phyloP scores from a whole-genome alignment of 2,329 filamentous ascomycete genomes.

The Colletotrichum abscissum region DNA sequence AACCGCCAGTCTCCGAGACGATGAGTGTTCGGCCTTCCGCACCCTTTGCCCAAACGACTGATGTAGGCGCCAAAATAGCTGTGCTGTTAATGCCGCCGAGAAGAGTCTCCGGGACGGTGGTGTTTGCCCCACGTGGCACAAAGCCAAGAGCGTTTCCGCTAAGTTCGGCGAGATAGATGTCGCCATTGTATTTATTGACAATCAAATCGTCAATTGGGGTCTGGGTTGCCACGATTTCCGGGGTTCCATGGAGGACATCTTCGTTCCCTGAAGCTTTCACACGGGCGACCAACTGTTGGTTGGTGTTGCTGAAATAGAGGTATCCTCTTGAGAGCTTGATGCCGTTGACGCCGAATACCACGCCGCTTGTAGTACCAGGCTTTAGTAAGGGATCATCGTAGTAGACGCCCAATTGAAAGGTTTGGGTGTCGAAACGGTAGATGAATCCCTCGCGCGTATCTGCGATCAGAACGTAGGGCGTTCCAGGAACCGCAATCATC shows the following conservation, averaged over 20 bases:
- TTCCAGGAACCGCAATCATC: background rate
- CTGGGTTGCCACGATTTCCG: background rate
- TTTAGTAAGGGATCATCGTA: background rate
- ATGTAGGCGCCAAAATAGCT: background rate
- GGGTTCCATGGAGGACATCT: background rate
- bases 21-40: too few species aligned
- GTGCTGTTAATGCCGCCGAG: background rate
- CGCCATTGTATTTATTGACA: background rate
- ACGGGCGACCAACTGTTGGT: background rate
- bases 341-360: slow-evolving; percentile 38
- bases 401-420: background rate
- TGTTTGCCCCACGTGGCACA: background rate
- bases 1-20: too few species aligned
- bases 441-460: background rate
- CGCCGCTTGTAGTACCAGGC: background rate
- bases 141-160: background rate
- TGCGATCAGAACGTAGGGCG: background rate
- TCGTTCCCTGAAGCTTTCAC: background rate
- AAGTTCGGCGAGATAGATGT: background rate
- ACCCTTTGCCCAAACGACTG: too few species aligned
- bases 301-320: slow-evolving; percentile 39
- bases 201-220: background rate
- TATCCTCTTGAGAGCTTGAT: slow-evolving; percentile 33
- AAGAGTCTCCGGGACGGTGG: background rate
- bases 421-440: background rate